A percentile compares a stretch with the other conserved stretches of the same genome.
phyloP scores from a whole-genome alignment of 345 rosid species.

The Citrus cavaleriei region DNA sequence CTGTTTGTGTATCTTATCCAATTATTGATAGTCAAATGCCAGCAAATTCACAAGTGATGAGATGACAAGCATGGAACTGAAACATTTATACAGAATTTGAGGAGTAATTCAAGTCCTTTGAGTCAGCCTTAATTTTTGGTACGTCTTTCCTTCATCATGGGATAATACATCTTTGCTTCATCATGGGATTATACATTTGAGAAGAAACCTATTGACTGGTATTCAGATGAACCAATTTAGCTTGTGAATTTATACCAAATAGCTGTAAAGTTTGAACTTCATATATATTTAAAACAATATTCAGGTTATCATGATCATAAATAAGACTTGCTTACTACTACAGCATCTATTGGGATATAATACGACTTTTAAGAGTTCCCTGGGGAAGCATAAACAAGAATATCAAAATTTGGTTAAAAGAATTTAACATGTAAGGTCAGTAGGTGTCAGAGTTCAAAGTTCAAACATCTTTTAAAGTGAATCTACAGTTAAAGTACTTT shows the following conservation, averaged over 20 bases:
- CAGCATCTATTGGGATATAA: not conserved
- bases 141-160: constrained; percentile 2
- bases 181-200: not conserved
- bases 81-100: constrained; percentile 8
- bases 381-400: not conserved
- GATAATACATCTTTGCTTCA: constrained; percentile 4
- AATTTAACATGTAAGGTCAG: too few species aligned
- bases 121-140: constrained; percentile 35
- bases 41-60: not conserved
- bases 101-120: constrained; percentile 15
- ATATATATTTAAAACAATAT: not conserved
- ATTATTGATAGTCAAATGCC: not conserved
- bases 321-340: constrained; percentile 5
- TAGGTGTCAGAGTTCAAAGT: too few species aligned
- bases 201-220: not conserved
- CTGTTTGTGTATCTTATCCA: not conserved
- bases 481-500: too few species aligned
- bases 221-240: not conserved
- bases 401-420: too few species aligned
- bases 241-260: not conserved
- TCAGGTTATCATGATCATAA: not conserved
- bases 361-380: not conserved
- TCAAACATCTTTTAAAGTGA: too few species aligned
- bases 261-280: not conserved
- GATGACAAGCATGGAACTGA: not conserved